phyloP scores from a whole-genome alignment of 75 land plant genomes.

The Adiantum capillusveneris region DNA sequence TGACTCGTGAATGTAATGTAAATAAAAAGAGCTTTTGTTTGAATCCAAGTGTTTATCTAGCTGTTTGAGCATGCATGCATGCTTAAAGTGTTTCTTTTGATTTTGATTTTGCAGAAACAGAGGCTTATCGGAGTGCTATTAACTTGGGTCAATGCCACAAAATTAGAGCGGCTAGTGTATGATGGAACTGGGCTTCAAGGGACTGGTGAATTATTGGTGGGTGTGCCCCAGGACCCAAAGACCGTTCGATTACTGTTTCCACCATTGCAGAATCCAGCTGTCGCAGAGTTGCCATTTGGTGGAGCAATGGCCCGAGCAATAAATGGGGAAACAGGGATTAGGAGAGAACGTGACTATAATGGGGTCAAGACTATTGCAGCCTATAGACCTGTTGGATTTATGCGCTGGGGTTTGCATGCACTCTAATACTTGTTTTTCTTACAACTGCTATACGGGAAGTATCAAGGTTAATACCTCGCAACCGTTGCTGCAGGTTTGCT shows the following conservation, averaged over 20 bases:
- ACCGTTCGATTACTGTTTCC: constrained; percentile 23
- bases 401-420: constrained; percentile 21
- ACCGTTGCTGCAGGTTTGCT: constrained; percentile 16
- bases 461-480: no score
- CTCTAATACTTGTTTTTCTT: not conserved
- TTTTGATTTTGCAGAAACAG: constrained; percentile 5
- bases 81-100: no score
- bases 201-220: constrained; percentile 32
- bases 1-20: no score
- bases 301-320: constrained; percentile 25
- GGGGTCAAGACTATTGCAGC: constrained; percentile 26
- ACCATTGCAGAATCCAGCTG: constrained; percentile 6
- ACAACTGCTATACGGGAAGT: not conserved
- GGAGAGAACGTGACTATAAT: constrained; percentile 18
- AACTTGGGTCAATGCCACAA: constrained; percentile 28
- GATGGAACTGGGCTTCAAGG: constrained; percentile 35
- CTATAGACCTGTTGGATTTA: constrained; percentile 27
- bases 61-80: no score
- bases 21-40: no score
- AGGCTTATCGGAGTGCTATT: constrained; percentile 22
- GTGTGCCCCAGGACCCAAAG: constrained; percentile 12
- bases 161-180: constrained; percentile 12
- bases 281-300: constrained; percentile 9
- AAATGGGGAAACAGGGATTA: constrained; percentile 12
- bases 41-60: no score